Evolutionary conservation across 1,139 yeast species (phyloP).

Genomic region (Taiozyma onychis): DNA sequence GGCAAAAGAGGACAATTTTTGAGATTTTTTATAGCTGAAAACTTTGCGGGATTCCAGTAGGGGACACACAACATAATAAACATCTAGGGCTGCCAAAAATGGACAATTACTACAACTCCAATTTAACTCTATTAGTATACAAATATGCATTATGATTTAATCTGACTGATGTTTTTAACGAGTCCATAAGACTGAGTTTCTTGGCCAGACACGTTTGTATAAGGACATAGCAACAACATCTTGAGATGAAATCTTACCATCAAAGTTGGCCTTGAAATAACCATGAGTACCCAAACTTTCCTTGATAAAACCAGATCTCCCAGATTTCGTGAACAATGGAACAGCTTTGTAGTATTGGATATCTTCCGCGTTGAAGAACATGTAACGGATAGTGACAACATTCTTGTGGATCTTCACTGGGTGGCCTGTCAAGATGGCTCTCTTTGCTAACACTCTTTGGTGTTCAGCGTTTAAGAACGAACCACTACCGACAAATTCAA

Average conservation of each 20-base stretch:
- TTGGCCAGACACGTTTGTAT: slow-evolving; percentile 93
- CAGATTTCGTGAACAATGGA: slow-evolving; percentile 87
- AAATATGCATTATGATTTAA: background rate
- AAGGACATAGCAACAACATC: slow-evolving; percentile 93
- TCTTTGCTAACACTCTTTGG: slow-evolving; percentile 77
- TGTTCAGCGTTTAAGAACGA: slow-evolving; percentile 85
- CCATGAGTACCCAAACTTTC: slow-evolving; percentile 98
- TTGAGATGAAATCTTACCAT: slow-evolving; percentile 84
- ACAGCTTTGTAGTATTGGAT: slow-evolving; percentile 86
- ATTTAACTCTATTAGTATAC: background rate
- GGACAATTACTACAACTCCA: background rate
- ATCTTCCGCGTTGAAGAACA: slow-evolving; percentile 94
- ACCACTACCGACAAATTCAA: slow-evolving; percentile 84
- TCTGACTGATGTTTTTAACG: slow-evolving; percentile 4
- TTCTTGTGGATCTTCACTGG: slow-evolving; percentile 93
- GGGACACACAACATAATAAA: background rate
- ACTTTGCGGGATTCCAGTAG: background rate
- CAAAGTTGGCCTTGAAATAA: slow-evolving; percentile 92
- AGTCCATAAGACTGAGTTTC: slow-evolving; percentile 30
- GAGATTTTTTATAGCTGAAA: background rate
- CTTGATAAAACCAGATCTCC: slow-evolving; percentile 89
- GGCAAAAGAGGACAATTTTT: background rate
- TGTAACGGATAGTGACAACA: slow-evolving; percentile 89
- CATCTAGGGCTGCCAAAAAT: background rate
- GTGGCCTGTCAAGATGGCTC: slow-evolving; percentile 87